These are phyloP conservation scores for Spizellomyces sp. DNA, from an alignment of 192 early-diverging fungal genomes.

Conservation along the genomic window DNA sequence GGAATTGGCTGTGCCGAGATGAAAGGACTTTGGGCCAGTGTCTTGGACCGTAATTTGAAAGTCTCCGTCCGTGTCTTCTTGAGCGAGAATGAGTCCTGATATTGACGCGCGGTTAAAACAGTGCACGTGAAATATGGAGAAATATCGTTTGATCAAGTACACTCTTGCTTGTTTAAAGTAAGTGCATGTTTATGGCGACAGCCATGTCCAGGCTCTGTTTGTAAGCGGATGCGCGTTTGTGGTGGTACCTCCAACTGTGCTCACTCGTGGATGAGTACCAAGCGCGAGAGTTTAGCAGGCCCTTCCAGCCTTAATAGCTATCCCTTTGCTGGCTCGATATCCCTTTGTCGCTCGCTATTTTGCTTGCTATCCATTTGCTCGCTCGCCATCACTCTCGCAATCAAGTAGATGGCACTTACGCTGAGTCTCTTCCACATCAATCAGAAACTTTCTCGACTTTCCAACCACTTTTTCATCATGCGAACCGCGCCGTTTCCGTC, in stretches of 20 bases:
- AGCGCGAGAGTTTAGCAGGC: too few relatives aligned
- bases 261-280: too few relatives aligned
- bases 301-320: too few relatives aligned
- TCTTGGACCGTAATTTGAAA: conserved; percentile 95
- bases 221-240: too few relatives aligned
- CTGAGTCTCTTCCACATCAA: conserved; percentile 84
- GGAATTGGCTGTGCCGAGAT: conserved; percentile 81
- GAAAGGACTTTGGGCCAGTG: conserved; percentile 85
- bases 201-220: too few relatives aligned
- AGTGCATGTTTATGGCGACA: too few relatives aligned
- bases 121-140: not conserved
- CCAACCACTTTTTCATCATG: conserved; percentile 42
- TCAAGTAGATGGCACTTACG: conserved; percentile 35
- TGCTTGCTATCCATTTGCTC: too few relatives aligned
- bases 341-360: too few relatives aligned
- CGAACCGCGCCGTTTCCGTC: conserved; percentile 33
- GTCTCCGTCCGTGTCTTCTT: conserved; percentile 96
- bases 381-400: not conserved
- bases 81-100: conserved; percentile 67
- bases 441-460: conserved; percentile 74
- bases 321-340: too few relatives aligned
- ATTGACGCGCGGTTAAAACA: not conserved
- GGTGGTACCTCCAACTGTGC: too few relatives aligned
- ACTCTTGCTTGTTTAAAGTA: too few relatives aligned
- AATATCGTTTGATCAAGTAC: too few relatives aligned